A percentile compares a stretch with the other conserved stretches of the same genome.
Evolutionary conservation across 371 early-diverging fungal species (phyloP).

Genomic region (Synchytrium microbalum): DNA sequence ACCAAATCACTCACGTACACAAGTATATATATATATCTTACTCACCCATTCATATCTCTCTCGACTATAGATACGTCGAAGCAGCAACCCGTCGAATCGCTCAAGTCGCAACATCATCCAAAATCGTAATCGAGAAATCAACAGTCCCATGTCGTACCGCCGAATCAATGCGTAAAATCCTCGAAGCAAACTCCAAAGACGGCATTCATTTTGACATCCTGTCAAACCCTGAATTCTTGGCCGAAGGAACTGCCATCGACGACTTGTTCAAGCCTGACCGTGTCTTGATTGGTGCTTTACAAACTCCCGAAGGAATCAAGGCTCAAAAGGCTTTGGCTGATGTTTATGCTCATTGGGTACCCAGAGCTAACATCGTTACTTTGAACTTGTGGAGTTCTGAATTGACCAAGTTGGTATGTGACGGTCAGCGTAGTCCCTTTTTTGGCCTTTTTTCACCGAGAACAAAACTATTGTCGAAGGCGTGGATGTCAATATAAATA

Average conservation of each 20-base stretch:
- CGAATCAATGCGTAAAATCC: constrained; percentile 76
- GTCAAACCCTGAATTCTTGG: constrained; percentile 94
- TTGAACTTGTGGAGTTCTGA: constrained; percentile 93
- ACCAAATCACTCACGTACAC: too few species aligned
- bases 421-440: not conserved
- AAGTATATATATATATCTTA: too few species aligned
- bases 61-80: constrained; percentile 61
- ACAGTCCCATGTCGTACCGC: constrained; percentile 95
- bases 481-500: not conserved
- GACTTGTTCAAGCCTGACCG: constrained; percentile 87
- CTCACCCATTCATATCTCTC: too few species aligned
- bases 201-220: constrained; percentile 78
- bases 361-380: constrained; percentile 76
- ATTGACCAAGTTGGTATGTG: constrained; percentile 74
- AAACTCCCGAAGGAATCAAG: constrained; percentile 62
- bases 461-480: not conserved
- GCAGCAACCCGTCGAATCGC: constrained; percentile 83
- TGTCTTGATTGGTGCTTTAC: constrained; percentile 83
- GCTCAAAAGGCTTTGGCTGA: constrained; percentile 70
- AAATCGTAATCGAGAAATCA: constrained; percentile 90
- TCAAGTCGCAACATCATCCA: constrained; percentile 68
- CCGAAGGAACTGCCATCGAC: constrained; percentile 86
- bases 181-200: constrained; percentile 69
- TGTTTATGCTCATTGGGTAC: constrained; percentile 68
- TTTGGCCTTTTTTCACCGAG: not conserved